These are phyloP conservation scores for Annulohypoxylon nitens DNA, from an alignment of 495 filamentous ascomycete genomes.

Conservation along the genomic window DNA sequence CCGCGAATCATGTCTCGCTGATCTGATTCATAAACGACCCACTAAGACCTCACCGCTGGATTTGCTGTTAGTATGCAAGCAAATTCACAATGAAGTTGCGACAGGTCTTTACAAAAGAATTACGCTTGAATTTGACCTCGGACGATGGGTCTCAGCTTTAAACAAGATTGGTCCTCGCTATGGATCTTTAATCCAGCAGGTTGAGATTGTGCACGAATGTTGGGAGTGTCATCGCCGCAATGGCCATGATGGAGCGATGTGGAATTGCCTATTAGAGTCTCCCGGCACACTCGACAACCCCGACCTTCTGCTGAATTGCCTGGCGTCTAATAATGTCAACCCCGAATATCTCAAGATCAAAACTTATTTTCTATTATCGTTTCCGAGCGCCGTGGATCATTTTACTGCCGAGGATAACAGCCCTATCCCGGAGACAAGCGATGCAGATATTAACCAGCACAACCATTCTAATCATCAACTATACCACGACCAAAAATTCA, in stretches of 20 bases:
- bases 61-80: not conserved
- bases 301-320: not conserved
- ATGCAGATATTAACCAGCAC: not conserved
- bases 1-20: not conserved
- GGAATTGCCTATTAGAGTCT: not conserved
- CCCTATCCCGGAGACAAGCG: not conserved
- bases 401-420: not conserved
- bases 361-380: not conserved
- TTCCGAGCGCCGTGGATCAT: too few relatives aligned
- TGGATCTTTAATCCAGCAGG: not conserved
- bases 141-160: not conserved
- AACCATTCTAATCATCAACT: not conserved
- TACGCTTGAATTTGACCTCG: not conserved
- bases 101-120: not conserved
- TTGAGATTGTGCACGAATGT: not conserved
- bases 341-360: not conserved
- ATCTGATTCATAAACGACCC: not conserved
- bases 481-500: not conserved
- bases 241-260: not conserved
- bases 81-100: not conserved
- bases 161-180: not conserved
- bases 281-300: not conserved
- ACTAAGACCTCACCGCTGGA: not conserved
- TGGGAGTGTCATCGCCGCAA: not conserved
- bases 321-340: not conserved